Evolutionary conservation across 1,139 yeast genomes (phyloP).

Genomic region (Candida sojae): DNA sequence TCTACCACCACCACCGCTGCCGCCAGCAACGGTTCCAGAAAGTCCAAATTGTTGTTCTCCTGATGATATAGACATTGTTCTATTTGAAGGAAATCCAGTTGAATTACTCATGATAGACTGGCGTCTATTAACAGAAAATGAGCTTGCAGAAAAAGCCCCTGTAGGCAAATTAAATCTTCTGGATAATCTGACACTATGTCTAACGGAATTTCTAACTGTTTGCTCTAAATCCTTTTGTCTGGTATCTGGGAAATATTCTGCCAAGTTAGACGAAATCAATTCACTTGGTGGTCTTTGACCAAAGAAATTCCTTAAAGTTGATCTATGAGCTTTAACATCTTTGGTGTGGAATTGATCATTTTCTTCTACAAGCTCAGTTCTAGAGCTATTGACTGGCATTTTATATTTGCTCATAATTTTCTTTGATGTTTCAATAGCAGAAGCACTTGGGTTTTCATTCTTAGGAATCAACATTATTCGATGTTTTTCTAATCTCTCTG

Average conservation of each 20-base stretch:
- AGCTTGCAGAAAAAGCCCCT: constrained; percentile 16
- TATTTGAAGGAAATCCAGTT: constrained; percentile 20
- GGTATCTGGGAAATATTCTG: constrained; percentile 90
- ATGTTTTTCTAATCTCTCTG: constrained; percentile 69
- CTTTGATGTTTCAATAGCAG: constrained; percentile 65
- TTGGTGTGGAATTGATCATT: constrained; percentile 1
- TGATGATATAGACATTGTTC: constrained; percentile 24
- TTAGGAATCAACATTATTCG: constrained; percentile 71
- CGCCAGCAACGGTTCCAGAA: background rate
- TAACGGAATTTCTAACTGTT: constrained; percentile 80
- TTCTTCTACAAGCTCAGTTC: constrained; percentile 7
- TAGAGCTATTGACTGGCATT: constrained; percentile 13
- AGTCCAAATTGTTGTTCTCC: constrained; percentile 15
- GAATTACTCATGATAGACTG: constrained; percentile 25
- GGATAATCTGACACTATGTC: constrained; percentile 68
- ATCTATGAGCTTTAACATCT: constrained; percentile 15
- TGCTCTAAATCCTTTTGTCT: constrained; percentile 71
- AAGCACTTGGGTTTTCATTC: constrained; percentile 62
- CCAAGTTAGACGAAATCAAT: constrained; percentile 82
- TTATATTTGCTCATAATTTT: constrained; percentile 38
- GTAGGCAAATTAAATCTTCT: constrained; percentile 35
- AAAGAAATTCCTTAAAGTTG: constrained; percentile 56
- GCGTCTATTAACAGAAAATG: constrained; percentile 23
- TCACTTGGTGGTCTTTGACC: constrained; percentile 96
- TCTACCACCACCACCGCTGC: constrained; percentile 10